phyloP scores from a whole-genome alignment of 805 yeast genomes.

The Pichia kluyveri region DNA sequence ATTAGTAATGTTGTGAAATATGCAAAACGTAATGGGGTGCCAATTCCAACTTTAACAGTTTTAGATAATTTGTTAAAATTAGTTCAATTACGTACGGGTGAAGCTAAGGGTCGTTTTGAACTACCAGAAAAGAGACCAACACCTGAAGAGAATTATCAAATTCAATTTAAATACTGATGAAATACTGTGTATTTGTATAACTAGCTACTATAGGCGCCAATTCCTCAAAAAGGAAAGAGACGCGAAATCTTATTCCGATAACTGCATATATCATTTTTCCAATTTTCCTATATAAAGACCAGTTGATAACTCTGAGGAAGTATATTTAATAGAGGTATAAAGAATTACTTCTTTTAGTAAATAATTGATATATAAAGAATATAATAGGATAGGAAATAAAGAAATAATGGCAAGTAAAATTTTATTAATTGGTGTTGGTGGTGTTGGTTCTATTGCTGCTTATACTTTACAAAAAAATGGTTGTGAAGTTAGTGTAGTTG shows the following conservation, averaged over 20 bases:
- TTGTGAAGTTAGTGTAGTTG: slow-evolving; percentile 49
- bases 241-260: neutral
- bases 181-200: too few relatives aligned
- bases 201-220: neutral
- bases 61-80: slow-evolving; percentile 20
- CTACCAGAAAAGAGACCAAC: slow-evolving; percentile 24
- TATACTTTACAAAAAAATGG: slow-evolving; percentile 45
- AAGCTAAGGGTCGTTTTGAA: slow-evolving; percentile 18
- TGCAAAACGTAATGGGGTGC: slow-evolving; percentile 21
- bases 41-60: slow-evolving; percentile 22
- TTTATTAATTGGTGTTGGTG: slow-evolving; percentile 73
- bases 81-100: slow-evolving; percentile 24
- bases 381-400: too few relatives aligned
- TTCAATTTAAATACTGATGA: neutral
- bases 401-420: slow-evolving; percentile 27
- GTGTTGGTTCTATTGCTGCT: slow-evolving; percentile 77
- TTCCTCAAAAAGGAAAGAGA: neutral
- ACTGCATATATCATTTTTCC: too few relatives aligned
- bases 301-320: too few relatives aligned
- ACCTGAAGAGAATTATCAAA: slow-evolving; percentile 15
- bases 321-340: too few relatives aligned
- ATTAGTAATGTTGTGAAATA: slow-evolving; percentile 30
- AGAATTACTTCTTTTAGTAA: too few relatives aligned
- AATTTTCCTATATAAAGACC: too few relatives aligned
- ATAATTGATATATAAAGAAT: neutral